phyloP scores from a whole-genome alignment of 2,329 filamentous ascomycete genomes.

The Neopestalotiopsis clavispora region DNA sequence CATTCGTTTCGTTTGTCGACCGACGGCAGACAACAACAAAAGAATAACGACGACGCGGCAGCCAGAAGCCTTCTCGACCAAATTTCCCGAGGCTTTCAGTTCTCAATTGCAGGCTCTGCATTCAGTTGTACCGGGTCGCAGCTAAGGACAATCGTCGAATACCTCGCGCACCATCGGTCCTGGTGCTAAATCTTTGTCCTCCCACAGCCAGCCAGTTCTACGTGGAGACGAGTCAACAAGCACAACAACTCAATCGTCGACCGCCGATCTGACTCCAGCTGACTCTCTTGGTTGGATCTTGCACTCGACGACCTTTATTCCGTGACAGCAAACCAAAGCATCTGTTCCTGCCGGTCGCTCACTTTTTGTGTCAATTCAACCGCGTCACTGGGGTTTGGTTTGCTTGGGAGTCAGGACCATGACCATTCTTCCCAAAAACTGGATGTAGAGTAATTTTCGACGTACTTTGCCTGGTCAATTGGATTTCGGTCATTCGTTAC shows the following conservation, averaged over 20 bases:
- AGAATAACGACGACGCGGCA: neutral
- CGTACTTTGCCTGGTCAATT: neutral
- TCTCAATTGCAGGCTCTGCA: neutral
- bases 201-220: neutral
- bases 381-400: neutral
- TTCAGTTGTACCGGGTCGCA: neutral
- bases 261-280: neutral
- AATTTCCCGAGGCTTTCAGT: neutral
- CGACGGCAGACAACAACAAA: neutral
- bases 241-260: neutral
- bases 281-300: neutral
- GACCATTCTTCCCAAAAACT: neutral
- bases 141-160: neutral
- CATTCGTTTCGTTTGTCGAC: conserved; percentile 1
- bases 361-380: neutral
- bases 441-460: neutral
- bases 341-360: neutral
- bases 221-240: neutral
- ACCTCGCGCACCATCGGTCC: neutral
- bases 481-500: neutral
- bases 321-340: neutral
- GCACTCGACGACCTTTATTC: neutral
- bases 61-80: neutral
- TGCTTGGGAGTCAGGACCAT: neutral
- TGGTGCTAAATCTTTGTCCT: neutral